Evolutionary conservation across 306 rosid genomes (phyloP).

Genomic region (Trichosanthes cucumerina): DNA sequence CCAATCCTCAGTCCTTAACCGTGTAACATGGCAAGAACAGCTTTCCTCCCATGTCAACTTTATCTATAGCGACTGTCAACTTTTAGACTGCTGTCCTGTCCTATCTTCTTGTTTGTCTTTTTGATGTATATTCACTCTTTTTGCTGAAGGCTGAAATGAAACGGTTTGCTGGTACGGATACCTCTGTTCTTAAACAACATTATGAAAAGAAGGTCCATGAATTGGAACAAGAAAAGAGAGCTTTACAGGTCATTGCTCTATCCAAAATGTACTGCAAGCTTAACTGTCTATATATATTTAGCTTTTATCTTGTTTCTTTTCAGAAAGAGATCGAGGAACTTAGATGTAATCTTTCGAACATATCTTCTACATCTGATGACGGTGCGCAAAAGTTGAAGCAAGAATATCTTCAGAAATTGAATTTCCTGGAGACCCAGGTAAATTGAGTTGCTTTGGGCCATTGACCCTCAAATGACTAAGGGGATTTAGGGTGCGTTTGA

Average conservation of each 20-base stretch:
- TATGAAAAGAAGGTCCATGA: slow-evolving; percentile 89
- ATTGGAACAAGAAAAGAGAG: slow-evolving; percentile 77
- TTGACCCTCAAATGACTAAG: not conserved
- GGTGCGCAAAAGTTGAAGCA: slow-evolving; percentile 81
- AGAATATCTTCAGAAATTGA: slow-evolving; percentile 82
- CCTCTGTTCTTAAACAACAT: slow-evolving; percentile 71
- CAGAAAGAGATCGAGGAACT: slow-evolving; percentile 85
- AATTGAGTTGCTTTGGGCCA: not conserved
- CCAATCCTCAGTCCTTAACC: not conserved
- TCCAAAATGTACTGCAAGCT: slow-evolving; percentile 8
- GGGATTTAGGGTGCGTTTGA: too few relatives aligned
- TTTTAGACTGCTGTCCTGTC: not conserved
- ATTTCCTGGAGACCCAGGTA: slow-evolving; percentile 80
- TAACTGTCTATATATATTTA: not conserved
- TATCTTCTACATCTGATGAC: slow-evolving; percentile 72
- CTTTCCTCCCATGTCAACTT: not conserved
- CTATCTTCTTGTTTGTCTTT: not conserved
- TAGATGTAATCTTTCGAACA: slow-evolving; percentile 47
- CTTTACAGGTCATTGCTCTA: slow-evolving; percentile 51
- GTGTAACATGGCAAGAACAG: not conserved
- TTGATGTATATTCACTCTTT: not conserved
- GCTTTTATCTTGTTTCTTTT: not conserved
- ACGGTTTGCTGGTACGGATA: slow-evolving; percentile 38
- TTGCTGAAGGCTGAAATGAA: slow-evolving; percentile 86
- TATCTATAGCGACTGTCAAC: not conserved